These are phyloP conservation scores for Pseudevernia furfuracea DNA, from an alignment of 495 filamentous ascomycete genomes.

Conservation along the genomic window DNA sequence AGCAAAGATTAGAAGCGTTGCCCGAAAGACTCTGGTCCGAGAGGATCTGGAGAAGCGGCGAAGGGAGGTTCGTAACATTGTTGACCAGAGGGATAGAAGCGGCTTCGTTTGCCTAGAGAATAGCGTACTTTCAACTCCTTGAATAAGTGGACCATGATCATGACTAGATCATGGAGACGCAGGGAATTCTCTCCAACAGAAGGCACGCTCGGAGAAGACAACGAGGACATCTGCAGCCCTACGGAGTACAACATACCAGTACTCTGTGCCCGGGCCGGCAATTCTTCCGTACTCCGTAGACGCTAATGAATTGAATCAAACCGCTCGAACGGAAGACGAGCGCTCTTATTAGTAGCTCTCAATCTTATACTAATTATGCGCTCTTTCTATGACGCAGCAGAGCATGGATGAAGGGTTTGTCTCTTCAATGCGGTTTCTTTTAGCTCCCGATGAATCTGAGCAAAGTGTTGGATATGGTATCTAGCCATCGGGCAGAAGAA, in stretches of 20 bases:
- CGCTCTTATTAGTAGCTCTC: too few species aligned
- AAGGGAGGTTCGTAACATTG: slow-evolving; percentile 17
- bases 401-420: not conserved
- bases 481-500: not conserved
- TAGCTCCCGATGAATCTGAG: not conserved
- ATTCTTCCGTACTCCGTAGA: not conserved
- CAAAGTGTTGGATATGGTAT: not conserved
- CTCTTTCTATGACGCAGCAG: not conserved
- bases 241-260: too few species aligned
- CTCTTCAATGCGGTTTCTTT: not conserved
- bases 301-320: not conserved
- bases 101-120: not conserved
- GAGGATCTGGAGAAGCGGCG: slow-evolving; percentile 26
- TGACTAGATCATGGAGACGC: not conserved
- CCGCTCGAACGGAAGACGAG: not conserved
- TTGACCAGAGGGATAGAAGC: not conserved
- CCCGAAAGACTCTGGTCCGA: slow-evolving; percentile 22
- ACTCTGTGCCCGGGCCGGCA: not conserved
- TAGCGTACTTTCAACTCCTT: not conserved
- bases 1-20: slow-evolving; percentile 21
- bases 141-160: not conserved
- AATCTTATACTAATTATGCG: not conserved
- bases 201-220: not conserved
- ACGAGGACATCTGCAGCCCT: not conserved
- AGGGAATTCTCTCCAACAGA: not conserved